Conservation (phyloP, 768 basidiomycete species). For the Dacryopinax primogenitus region DNA sequence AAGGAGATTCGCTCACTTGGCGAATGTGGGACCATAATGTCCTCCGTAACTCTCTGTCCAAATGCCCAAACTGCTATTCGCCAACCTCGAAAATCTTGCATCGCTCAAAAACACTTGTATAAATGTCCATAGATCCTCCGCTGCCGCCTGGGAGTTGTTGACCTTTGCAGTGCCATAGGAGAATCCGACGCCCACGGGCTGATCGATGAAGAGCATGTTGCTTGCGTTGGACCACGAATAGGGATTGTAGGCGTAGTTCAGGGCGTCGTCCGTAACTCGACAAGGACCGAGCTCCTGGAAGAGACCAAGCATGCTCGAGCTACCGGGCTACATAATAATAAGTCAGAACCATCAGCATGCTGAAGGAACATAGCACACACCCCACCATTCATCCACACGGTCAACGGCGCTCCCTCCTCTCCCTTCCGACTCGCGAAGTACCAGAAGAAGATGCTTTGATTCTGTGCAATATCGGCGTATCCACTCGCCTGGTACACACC, state of each 20-base stretch:
- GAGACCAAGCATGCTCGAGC: constrained; percentile 50
- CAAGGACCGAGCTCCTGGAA: constrained; percentile 51
- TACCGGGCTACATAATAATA: constrained; percentile 33
- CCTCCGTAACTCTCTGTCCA: constrained; percentile 64
- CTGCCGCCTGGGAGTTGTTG: constrained; percentile 42
- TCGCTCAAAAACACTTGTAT: constrained; percentile 51
- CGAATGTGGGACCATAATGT: constrained; percentile 53
- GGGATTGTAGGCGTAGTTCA: constrained; percentile 38
- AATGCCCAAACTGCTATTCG: constrained; percentile 37
- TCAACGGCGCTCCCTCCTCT: constrained; percentile 47
- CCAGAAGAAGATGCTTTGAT: constrained; percentile 58
- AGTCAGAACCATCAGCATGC: background rate
- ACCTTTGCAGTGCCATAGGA: constrained; percentile 42
- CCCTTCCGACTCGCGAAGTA: constrained; percentile 54
- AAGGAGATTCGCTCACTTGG: constrained; percentile 15
- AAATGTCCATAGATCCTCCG: constrained; percentile 46
- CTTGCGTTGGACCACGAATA: constrained; percentile 47
- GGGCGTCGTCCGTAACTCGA: constrained; percentile 40
- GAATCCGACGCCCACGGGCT: constrained; percentile 53
- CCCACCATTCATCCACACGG: constrained; percentile 52
- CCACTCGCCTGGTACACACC: constrained; percentile 53
- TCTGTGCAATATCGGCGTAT: constrained; percentile 46
- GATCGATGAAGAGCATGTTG: constrained; percentile 51
- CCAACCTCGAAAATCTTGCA: constrained; percentile 38
- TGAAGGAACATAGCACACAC: constrained; percentile 18